Percentiles rank a stretch among this genome's conserved stretches.
phyloP scores from a whole-genome alignment of 2,329 filamentous ascomycete genomes.

The Neodidymelliopsis sp. region DNA sequence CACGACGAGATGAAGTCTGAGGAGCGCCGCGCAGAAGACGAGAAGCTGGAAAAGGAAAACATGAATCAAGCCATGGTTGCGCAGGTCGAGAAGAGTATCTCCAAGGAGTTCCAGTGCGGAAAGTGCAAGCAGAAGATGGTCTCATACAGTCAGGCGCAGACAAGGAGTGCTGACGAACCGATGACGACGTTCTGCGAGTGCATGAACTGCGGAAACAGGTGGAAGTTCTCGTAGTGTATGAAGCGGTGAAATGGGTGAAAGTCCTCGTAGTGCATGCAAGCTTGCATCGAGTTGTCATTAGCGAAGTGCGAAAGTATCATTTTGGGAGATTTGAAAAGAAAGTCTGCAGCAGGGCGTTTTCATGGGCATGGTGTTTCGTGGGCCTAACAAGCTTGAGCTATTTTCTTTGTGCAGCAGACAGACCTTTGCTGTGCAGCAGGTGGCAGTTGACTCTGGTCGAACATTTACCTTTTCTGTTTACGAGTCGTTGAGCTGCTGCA shows the following conservation, averaged over 20 bases:
- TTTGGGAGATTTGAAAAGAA: constrained; percentile 12
- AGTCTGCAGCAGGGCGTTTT: constrained; percentile 20
- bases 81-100: constrained; percentile 89
- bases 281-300: too few species aligned
- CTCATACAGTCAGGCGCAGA: constrained; percentile 95
- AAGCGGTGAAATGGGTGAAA: constrained; percentile 61
- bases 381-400: too few species aligned
- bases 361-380: constrained; percentile 20
- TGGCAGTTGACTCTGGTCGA: too few species aligned
- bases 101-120: constrained; percentile 84
- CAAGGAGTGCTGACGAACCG: constrained; percentile 92
- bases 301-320: background rate
- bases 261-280: constrained; percentile 44
- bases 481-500: background rate
- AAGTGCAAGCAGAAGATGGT: constrained; percentile 95
- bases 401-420: too few species aligned
- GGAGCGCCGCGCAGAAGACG: constrained; percentile 78
- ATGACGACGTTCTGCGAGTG: constrained; percentile 66
- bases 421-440: too few species aligned
- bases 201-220: constrained; percentile 59
- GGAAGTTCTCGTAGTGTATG: constrained; percentile 54
- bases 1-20: constrained; percentile 91
- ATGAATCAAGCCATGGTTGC: constrained; percentile 97
- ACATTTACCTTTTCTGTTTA: too few species aligned
- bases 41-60: constrained; percentile 84